These are phyloP conservation scores for Liquidambar formosana DNA, from an alignment of 164 flowering plant species.

Conservation along the genomic window DNA sequence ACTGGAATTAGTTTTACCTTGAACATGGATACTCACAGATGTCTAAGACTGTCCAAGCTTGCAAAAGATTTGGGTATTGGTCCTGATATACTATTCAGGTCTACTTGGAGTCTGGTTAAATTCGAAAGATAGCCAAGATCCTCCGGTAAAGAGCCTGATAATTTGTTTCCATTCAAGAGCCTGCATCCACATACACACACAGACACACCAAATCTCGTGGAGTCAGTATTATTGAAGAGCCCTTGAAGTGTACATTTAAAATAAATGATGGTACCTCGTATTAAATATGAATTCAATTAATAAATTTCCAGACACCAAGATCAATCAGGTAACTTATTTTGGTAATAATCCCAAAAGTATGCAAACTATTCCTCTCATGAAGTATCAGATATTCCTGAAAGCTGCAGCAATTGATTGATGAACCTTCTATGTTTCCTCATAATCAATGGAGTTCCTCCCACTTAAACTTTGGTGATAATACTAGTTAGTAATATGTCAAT, in stretches of 20 bases:
- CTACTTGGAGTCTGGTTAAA: constrained; percentile 65
- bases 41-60: constrained; percentile 51
- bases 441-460: neutral
- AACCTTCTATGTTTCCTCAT: neutral
- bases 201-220: neutral
- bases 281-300: neutral
- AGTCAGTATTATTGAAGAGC: neutral
- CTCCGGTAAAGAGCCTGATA: constrained; percentile 71
- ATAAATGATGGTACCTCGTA: neutral
- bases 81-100: constrained; percentile 71
- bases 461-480: neutral
- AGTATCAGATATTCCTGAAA: neutral
- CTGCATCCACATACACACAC: constrained; percentile 38
- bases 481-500: neutral
- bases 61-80: constrained; percentile 75
- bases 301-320: neutral
- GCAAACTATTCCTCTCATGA: neutral
- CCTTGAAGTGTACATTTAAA: neutral
- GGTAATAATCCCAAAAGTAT: neutral
- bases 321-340: neutral
- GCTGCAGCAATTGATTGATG: neutral
- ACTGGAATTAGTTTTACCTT: constrained; percentile 2
- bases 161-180: constrained; percentile 79
- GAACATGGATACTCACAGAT: constrained; percentile 62
- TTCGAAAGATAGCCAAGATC: constrained; percentile 77